phyloP scores from a whole-genome alignment of 2,329 filamentous ascomycete genomes.

The Fragosphaeria purpurea region DNA sequence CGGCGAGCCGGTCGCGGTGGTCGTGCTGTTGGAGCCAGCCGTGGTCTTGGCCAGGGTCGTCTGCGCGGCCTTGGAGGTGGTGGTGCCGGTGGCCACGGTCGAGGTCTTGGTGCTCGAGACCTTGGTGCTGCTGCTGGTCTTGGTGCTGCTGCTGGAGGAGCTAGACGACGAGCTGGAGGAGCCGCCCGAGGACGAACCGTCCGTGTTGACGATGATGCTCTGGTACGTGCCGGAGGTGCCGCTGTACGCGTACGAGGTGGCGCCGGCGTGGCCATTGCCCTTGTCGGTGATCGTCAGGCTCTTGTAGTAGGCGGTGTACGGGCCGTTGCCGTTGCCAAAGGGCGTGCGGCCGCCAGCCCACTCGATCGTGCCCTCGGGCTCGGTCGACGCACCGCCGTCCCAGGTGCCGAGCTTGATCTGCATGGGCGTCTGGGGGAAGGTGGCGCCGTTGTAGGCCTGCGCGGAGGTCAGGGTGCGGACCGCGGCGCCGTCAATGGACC shows the following conservation, averaged over 20 bases:
- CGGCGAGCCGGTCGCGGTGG: constrained; percentile 10
- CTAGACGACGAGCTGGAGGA: constrained; percentile 7
- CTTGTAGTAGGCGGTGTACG: constrained; percentile 49
- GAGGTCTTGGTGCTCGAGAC: constrained; percentile 21
- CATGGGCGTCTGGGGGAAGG: constrained; percentile 63
- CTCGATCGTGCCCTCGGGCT: constrained; percentile 47
- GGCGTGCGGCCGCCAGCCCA: constrained; percentile 56
- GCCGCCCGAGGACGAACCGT: constrained; percentile 13
- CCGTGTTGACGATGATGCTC: constrained; percentile 41
- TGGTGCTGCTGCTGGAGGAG: constrained; percentile 12
- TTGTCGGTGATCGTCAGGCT: constrained; percentile 44
- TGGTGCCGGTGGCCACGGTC: constrained; percentile 4
- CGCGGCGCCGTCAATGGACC: constrained; percentile 44
- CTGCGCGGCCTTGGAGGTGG: constrained; percentile 1
- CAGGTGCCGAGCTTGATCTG: constrained; percentile 53
- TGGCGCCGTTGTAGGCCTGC: constrained; percentile 38
- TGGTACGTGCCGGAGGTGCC: constrained; percentile 39
- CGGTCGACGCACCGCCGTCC: constrained; percentile 37
- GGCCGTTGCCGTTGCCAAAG: constrained; percentile 39
- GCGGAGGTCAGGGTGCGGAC: constrained; percentile 38
- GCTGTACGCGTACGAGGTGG: constrained; percentile 42
- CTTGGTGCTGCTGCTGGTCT: constrained; percentile 15
- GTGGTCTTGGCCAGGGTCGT: constrained; percentile 12
- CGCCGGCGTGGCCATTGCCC: constrained; percentile 37
- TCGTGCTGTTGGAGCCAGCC: not conserved